phyloP scores from a whole-genome alignment of 495 filamentous ascomycete genomes.

The Aspergillus sclerotiicarbonarius region DNA sequence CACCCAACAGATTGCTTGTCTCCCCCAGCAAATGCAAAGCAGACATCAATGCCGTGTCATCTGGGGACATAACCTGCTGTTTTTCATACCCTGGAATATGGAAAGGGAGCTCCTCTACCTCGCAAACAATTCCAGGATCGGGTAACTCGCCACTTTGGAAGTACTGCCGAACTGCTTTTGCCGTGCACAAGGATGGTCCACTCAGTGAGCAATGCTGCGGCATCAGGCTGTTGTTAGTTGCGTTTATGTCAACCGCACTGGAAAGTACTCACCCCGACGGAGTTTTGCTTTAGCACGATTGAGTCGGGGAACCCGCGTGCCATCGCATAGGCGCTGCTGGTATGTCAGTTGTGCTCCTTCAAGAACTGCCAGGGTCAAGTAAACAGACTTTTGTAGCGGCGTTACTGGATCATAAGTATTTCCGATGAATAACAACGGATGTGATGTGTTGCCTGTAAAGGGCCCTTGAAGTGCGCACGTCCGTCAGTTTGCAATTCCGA shows the following conservation, averaged over 20 bases:
- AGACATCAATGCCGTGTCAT: background rate
- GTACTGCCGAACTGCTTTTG: constrained; percentile 41
- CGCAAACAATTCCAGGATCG: constrained; percentile 38
- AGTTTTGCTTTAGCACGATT: background rate
- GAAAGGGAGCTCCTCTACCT: constrained; percentile 34
- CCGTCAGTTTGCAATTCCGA: background rate
- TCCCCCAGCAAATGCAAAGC: constrained; percentile 1
- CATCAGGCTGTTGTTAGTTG: background rate
- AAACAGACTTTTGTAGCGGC: background rate
- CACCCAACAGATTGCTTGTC: background rate
- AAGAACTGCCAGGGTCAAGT: background rate
- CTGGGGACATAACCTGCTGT: background rate
- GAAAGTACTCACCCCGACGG: background rate
- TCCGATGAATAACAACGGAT: background rate
- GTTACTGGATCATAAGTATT: background rate
- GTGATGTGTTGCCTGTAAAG: background rate
- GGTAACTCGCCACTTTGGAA: constrained; percentile 50
- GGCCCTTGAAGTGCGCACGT: background rate
- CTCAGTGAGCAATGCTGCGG: constrained; percentile 46
- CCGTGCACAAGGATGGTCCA: constrained; percentile 48
- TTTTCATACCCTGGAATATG: background rate
- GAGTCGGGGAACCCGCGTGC: background rate
- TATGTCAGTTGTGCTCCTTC: background rate
- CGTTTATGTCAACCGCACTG: background rate
- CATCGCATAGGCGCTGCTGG: background rate